Conservation (phyloP, 352 stramenopile genomes). For the Pythium myriotylum region DNA sequence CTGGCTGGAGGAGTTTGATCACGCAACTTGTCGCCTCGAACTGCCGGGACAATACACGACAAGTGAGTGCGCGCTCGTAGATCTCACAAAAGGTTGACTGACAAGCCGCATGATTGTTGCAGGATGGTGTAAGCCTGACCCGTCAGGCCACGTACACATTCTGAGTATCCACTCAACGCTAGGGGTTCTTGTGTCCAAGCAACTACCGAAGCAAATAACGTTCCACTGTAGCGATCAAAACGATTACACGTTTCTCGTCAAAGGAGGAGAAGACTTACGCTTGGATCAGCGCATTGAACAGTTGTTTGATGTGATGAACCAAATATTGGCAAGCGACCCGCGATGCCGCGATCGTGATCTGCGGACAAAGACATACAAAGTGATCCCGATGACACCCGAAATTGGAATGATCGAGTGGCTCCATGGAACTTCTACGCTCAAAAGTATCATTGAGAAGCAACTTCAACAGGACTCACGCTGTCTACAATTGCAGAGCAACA, state of each 20-base stretch:
- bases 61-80: slow-evolving; percentile 57
- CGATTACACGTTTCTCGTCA: slow-evolving; percentile 88
- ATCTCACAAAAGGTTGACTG: neutral
- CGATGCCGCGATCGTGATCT: slow-evolving; percentile 69
- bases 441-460: slow-evolving; percentile 77
- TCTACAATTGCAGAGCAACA: slow-evolving; percentile 64
- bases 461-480: slow-evolving; percentile 66
- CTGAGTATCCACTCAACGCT: slow-evolving; percentile 78
- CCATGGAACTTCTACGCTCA: slow-evolving; percentile 72
- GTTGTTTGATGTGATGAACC: slow-evolving; percentile 92
- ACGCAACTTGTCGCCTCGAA: slow-evolving; percentile 64
- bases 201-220: slow-evolving; percentile 81
- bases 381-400: slow-evolving; percentile 85
- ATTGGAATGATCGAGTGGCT: slow-evolving; percentile 89
- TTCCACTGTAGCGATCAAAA: slow-evolving; percentile 83
- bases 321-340: slow-evolving; percentile 69
- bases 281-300: slow-evolving; percentile 93
- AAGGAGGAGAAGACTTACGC: slow-evolving; percentile 91
- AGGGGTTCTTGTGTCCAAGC: slow-evolving; percentile 82
- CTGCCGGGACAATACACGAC: slow-evolving; percentile 81
- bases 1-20: slow-evolving; percentile 86
- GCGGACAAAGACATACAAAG: slow-evolving; percentile 78
- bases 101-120: neutral
- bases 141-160: slow-evolving; percentile 61
- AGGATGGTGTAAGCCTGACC: slow-evolving; percentile 79